phyloP scores from a whole-genome alignment of 176 grass and related monocot genomes.

The Chrysopogon serrulatus region DNA sequence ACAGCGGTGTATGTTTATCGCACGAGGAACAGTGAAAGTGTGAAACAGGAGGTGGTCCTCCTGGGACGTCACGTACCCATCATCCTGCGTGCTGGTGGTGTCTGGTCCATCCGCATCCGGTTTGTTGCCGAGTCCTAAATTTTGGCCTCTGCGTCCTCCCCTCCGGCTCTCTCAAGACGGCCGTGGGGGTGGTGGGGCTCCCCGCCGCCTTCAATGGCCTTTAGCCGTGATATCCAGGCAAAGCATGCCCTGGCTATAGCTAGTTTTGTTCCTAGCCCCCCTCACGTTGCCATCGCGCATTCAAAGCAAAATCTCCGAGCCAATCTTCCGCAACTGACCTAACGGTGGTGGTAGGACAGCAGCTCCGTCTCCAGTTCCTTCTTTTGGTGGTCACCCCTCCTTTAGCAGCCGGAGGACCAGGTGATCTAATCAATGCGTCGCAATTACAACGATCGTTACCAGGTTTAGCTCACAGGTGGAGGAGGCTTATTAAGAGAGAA shows the following conservation, averaged over 20 bases:
- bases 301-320: conserved; percentile 37
- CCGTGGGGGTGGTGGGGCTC: background rate
- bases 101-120: conserved; percentile 29
- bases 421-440: background rate
- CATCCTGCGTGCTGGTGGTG: background rate
- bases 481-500: background rate
- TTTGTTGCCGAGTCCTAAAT: conserved; percentile 34
- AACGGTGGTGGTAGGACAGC: conserved; percentile 12
- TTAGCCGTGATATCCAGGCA: conserved; percentile 20
- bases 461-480: background rate
- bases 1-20: background rate
- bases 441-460: background rate
- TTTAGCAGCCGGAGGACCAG: background rate
- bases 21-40: conserved; percentile 7
- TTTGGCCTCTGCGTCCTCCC: background rate
- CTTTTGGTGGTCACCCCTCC: background rate
- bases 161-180: too few relatives aligned
- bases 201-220: background rate
- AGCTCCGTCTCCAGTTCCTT: background rate
- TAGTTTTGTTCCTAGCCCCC: conserved; percentile 1
- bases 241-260: conserved; percentile 10
- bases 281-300: conserved; percentile 25
- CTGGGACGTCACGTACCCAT: background rate
- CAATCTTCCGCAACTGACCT: conserved; percentile 25
- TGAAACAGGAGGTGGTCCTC: conserved; percentile 18